A percentile compares a stretch with the other conserved stretches of the same genome.
Conservation (phyloP, 768 basidiomycete species). For the Ramaria rubella region DNA sequence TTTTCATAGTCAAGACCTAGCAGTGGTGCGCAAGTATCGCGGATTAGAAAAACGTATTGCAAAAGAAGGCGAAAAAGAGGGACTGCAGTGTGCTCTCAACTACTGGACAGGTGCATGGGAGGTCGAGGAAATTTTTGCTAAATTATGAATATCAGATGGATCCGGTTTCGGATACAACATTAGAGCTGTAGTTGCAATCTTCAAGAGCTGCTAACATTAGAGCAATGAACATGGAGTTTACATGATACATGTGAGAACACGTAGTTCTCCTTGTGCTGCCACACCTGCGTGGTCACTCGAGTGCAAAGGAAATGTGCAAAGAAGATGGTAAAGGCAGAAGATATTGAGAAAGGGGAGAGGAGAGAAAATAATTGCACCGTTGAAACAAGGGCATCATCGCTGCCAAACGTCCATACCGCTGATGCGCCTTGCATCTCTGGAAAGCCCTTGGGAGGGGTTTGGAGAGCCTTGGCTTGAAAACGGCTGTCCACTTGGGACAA, state of each 20-base stretch:
- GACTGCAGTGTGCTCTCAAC: slow-evolving; percentile 64
- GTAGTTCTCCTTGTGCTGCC: slow-evolving; percentile 6
- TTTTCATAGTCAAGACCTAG: slow-evolving; percentile 63
- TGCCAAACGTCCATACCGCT: slow-evolving; percentile 55
- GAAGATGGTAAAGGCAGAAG: background rate
- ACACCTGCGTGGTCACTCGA: slow-evolving; percentile 8
- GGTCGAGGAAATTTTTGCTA: slow-evolving; percentile 74
- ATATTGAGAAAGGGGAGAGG: background rate
- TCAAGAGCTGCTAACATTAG: slow-evolving; percentile 1
- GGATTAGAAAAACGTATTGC: slow-evolving; percentile 76
- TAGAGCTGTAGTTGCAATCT: background rate
- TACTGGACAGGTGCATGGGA: slow-evolving; percentile 98
- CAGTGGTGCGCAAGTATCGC: slow-evolving; percentile 71
- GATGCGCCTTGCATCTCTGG: slow-evolving; percentile 12
- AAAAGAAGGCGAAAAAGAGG: slow-evolving; percentile 55
- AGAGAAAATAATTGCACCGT: background rate
- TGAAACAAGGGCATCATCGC: slow-evolving; percentile 38
- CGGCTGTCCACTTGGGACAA: slow-evolving; percentile 43
- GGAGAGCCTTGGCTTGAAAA: slow-evolving; percentile 3
- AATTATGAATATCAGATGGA: slow-evolving; percentile 19
- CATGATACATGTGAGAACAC: slow-evolving; percentile 11
- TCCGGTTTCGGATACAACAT: slow-evolving; percentile 3
- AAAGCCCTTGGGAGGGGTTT: slow-evolving; percentile 5
- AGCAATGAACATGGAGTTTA: slow-evolving; percentile 9
- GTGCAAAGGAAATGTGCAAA: slow-evolving; percentile 7